These are phyloP conservation scores for Leptomonas seymouri DNA, from an alignment of 208 protist genomes.

Conservation along the genomic window DNA sequence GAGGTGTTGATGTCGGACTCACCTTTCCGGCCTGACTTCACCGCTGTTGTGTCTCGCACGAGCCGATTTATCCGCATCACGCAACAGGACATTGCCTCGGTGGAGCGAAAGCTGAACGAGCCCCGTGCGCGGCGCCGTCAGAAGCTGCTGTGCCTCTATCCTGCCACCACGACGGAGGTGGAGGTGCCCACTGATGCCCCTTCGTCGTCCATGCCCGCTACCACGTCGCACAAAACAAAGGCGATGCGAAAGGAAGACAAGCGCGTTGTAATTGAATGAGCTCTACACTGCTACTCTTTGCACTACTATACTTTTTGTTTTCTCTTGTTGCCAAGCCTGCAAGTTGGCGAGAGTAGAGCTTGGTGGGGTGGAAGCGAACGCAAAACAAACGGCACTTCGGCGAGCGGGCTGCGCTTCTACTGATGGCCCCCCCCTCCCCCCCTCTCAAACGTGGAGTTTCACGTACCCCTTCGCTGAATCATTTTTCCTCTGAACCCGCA, in stretches of 20 bases:
- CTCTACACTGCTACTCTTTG: neutral
- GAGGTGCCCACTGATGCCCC: neutral
- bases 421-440: too few species aligned
- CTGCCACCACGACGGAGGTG: slow-evolving; percentile 2
- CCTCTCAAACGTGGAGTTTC: too few species aligned
- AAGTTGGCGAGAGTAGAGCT: too few species aligned
- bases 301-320: neutral
- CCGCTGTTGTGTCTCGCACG: slow-evolving; percentile 52
- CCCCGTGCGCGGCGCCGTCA: slow-evolving; percentile 13
- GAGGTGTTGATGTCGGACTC: slow-evolving; percentile 36
- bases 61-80: slow-evolving; percentile 64
- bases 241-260: slow-evolving; percentile 19
- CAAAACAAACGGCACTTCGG: too few species aligned
- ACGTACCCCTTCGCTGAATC: too few species aligned
- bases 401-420: too few species aligned
- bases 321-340: too few species aligned
- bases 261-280: slow-evolving; percentile 29
- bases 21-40: slow-evolving; percentile 69
- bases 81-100: slow-evolving; percentile 41
- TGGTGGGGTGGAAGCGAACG: too few species aligned
- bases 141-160: slow-evolving; percentile 18
- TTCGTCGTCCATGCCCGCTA: neutral
- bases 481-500: too few species aligned
- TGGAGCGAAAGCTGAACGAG: slow-evolving; percentile 36
- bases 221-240: neutral